phyloP scores from a whole-genome alignment of 306 rosid species.

The Vigna angularis region DNA sequence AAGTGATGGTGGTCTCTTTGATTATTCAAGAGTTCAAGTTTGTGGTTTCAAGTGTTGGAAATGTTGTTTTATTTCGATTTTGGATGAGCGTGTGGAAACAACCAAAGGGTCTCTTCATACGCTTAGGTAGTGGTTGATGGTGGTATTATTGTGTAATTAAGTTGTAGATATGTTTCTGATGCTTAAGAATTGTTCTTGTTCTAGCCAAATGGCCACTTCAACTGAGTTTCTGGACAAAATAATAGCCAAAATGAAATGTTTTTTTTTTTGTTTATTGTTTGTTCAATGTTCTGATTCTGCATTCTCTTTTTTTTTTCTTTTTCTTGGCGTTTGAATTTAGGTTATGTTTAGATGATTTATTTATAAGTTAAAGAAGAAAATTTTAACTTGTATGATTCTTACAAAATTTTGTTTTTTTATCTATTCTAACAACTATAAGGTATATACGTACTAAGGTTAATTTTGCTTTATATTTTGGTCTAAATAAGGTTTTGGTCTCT shows the following conservation, averaged over 20 bases:
- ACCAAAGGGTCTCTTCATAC: constrained; percentile 43
- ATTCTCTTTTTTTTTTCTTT: neutral
- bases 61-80: constrained; percentile 28
- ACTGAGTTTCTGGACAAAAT: neutral
- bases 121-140: constrained; percentile 34
- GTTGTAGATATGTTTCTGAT: constrained; percentile 55
- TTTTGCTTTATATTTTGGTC: neutral
- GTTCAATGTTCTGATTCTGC: neutral
- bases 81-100: constrained; percentile 50
- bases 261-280: constrained; percentile 3
- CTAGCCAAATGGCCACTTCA: constrained; percentile 49
- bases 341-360: neutral
- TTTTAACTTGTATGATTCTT: no score
- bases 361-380: no score
- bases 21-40: constrained; percentile 14
- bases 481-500: no score
- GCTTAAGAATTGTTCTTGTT: constrained; percentile 30
- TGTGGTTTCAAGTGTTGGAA: constrained; percentile 37
- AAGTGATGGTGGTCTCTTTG: neutral
- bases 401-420: no score
- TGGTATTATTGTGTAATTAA: constrained; percentile 31
- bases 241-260: neutral
- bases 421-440: no score
- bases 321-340: neutral
- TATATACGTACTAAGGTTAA: neutral